phyloP scores from a whole-genome alignment of 495 filamentous ascomycete genomes.

The Lophium mytilinum region DNA sequence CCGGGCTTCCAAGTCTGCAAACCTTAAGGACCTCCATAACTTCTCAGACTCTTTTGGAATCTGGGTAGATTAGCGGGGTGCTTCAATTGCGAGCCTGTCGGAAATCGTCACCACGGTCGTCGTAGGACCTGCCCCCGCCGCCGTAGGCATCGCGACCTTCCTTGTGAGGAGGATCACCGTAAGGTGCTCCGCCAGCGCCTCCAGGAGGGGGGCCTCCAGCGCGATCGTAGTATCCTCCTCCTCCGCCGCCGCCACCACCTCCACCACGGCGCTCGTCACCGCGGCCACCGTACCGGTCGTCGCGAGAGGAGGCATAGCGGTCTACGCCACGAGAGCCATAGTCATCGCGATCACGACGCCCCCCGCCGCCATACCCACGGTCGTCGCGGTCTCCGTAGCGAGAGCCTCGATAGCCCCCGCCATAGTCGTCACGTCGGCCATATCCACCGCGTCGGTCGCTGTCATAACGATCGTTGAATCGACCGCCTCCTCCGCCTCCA shows the following conservation, averaged over 20 bases:
- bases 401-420: slow-evolving; percentile 43
- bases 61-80: slow-evolving; percentile 17
- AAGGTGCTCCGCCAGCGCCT: slow-evolving; percentile 6
- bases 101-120: slow-evolving; percentile 27
- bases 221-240: slow-evolving; percentile 35
- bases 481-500: slow-evolving; percentile 17
- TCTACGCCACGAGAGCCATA: slow-evolving; percentile 46
- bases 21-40: neutral
- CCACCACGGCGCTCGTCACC: slow-evolving; percentile 40
- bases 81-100: slow-evolving; percentile 11
- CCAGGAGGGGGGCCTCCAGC: slow-evolving; percentile 11
- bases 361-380: slow-evolving; percentile 22
- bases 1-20: slow-evolving; percentile 4
- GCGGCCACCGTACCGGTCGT: slow-evolving; percentile 53
- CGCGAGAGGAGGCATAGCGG: slow-evolving; percentile 53
- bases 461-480: slow-evolving; percentile 37
- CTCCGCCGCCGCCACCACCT: slow-evolving; percentile 31
- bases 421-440: slow-evolving; percentile 18
- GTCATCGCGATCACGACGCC: slow-evolving; percentile 31
- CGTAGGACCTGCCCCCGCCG: slow-evolving; percentile 22
- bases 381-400: slow-evolving; percentile 37
- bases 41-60: slow-evolving; percentile 21
- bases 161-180: slow-evolving; percentile 19
- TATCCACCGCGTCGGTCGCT: slow-evolving; percentile 40
- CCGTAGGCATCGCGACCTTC: slow-evolving; percentile 20